Conservation (phyloP, 441 rosid species). For the Theobroma grandiflorum region DNA sequence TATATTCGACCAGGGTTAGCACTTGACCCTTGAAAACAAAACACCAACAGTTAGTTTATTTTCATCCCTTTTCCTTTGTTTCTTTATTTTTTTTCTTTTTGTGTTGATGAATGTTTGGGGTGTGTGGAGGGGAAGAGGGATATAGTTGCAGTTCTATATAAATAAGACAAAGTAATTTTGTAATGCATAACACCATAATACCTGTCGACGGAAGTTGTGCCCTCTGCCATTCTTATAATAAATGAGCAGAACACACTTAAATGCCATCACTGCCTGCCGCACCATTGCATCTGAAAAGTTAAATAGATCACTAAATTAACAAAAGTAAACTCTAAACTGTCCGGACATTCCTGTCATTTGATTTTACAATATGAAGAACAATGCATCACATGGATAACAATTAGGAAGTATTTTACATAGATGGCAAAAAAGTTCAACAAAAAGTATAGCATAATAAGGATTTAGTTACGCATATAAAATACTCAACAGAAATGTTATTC, state of each 20-base stretch:
- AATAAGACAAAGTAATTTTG: conserved; percentile 11
- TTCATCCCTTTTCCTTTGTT: background rate
- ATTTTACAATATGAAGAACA: background rate
- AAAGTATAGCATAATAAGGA: background rate
- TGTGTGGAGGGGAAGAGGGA: background rate
- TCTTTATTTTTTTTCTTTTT: background rate
- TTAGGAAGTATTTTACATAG: background rate
- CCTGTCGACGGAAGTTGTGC: conserved; percentile 68
- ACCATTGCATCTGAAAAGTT: conserved; percentile 62
- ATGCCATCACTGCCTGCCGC: conserved; percentile 64
- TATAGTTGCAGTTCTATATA: background rate
- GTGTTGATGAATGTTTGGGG: background rate
- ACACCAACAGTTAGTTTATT: conserved; percentile 24
- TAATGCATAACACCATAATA: conserved; percentile 25
- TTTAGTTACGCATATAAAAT: background rate
- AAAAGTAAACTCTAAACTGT: background rate
- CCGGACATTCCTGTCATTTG: background rate
- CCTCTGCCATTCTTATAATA: conserved; percentile 67
- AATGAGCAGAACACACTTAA: conserved; percentile 62
- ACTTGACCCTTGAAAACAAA: conserved; percentile 59
- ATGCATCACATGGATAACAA: background rate
- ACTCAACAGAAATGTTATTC: background rate
- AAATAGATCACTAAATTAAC: conserved; percentile 12
- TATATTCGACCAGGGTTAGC: conserved; percentile 67
- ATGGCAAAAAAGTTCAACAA: background rate